These are phyloP conservation scores for Gyromitra esculenta DNA, from an alignment of 2,329 filamentous ascomycete genomes.

Conservation along the genomic window DNA sequence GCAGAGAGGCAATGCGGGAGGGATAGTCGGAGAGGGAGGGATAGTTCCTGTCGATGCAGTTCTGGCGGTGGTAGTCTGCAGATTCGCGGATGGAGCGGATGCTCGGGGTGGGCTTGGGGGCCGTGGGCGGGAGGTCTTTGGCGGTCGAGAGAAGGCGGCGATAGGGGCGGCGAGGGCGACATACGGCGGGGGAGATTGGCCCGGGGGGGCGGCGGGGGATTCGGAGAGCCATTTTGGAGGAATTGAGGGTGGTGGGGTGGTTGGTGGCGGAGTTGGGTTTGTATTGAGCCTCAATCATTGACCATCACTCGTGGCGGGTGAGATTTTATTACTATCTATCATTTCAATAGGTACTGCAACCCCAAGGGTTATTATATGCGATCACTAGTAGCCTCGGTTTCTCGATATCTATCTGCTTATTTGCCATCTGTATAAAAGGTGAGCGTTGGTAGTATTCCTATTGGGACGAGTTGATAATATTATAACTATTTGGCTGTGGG, in stretches of 20 bases:
- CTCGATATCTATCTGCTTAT: too few relatives aligned
- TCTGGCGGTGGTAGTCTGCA: conserved; percentile 79
- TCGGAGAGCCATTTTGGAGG: conserved; percentile 16
- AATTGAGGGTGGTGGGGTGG: conserved; percentile 3
- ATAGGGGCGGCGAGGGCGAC: background rate
- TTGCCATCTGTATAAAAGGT: too few relatives aligned
- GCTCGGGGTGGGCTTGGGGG: conserved; percentile 81
- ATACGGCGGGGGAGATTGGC: background rate
- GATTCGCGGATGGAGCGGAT: conserved; percentile 91
- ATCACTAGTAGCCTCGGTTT: too few relatives aligned
- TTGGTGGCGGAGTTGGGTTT: background rate
- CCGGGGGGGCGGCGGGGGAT: conserved; percentile 15
- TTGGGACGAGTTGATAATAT: too few relatives aligned
- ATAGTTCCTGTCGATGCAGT: conserved; percentile 88
- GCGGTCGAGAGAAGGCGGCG: conserved; percentile 5
- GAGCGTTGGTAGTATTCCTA: too few relatives aligned
- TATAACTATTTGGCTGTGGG: too few relatives aligned
- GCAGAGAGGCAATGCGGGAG: conserved; percentile 67
- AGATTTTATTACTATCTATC: too few relatives aligned
- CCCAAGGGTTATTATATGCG: too few relatives aligned
- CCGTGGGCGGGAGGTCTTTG: conserved; percentile 59
- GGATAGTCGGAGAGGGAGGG: conserved; percentile 67
- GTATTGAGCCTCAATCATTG: conserved; percentile 22
- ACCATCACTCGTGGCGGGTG: conserved; percentile 6
- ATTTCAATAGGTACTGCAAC: too few relatives aligned